Evolutionary conservation across 495 filamentous ascomycete species (phyloP).

Genomic region (Penicillium cataractarum): DNA sequence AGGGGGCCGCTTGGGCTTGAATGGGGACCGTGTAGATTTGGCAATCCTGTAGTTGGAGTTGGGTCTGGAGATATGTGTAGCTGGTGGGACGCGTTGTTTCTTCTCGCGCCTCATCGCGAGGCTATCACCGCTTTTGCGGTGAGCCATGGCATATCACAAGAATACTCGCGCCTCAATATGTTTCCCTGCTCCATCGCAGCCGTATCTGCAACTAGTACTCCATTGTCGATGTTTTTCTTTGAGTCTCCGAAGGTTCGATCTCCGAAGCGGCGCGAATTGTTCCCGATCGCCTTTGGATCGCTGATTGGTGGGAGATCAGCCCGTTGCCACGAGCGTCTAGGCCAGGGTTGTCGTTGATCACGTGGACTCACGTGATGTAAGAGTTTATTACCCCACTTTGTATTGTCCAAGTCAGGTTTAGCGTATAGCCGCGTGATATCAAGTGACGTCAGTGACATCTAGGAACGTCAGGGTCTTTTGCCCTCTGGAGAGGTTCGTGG

Average conservation of each 20-base stretch:
- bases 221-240: neutral
- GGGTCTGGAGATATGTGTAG: neutral
- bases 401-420: neutral
- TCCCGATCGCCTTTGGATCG: neutral
- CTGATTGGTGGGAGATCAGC: constrained; percentile 6
- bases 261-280: neutral
- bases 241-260: neutral
- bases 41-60: constrained; percentile 1
- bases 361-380: constrained; percentile 1
- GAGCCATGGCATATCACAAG: constrained; percentile 8
- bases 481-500: neutral
- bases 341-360: no score
- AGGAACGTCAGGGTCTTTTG: neutral
- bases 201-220: neutral
- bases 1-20: constrained; percentile 16
- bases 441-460: constrained; percentile 8
- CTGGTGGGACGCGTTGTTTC: constrained; percentile 2
- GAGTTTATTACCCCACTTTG: neutral
- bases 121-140: constrained; percentile 5
- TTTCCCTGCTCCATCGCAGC: neutral
- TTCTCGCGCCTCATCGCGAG: neutral
- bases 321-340: neutral
- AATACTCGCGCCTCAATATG: neutral
- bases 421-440: neutral
- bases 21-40: constrained; percentile 6